A percentile compares a stretch with the other conserved stretches of the same genome.
These are phyloP conservation scores for Rauvolfia tetraphylla DNA, from an alignment of 257 asterid genomes.

Conservation along the genomic window DNA sequence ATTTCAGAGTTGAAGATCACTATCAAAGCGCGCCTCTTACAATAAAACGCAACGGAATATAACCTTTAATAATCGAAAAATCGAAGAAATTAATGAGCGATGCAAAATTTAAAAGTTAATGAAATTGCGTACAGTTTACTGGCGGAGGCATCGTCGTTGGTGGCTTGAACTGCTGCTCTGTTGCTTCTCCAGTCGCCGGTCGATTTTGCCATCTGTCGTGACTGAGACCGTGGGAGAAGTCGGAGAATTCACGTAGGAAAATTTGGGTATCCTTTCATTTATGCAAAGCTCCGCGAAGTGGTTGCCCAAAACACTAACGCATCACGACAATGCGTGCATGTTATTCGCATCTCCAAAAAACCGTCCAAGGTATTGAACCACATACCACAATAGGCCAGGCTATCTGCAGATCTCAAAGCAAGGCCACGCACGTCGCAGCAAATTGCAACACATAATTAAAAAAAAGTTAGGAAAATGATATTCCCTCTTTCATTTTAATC, in stretches of 20 bases:
- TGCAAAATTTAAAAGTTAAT: slow-evolving; percentile 1
- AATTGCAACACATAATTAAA: too few relatives aligned
- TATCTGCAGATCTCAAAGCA: too few relatives aligned
- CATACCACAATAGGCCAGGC: too few relatives aligned
- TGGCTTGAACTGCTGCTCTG: slow-evolving; percentile 89
- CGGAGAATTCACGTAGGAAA: neutral
- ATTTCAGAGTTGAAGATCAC: neutral
- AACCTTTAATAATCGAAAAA: neutral
- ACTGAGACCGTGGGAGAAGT: neutral
- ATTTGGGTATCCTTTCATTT: neutral
- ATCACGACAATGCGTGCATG: too few relatives aligned
- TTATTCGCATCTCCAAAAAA: too few relatives aligned
- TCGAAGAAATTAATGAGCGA: neutral
- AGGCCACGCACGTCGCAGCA: too few relatives aligned
- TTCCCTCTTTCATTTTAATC: too few relatives aligned
- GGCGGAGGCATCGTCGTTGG: slow-evolving; percentile 97
- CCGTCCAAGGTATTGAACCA: too few relatives aligned
- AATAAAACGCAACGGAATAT: too few relatives aligned
- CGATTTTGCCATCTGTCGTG: slow-evolving; percentile 44
- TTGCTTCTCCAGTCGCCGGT: slow-evolving; percentile 68
- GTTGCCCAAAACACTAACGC: too few relatives aligned
- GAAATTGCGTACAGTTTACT: slow-evolving; percentile 62
- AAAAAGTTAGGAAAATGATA: too few relatives aligned
- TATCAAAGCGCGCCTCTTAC: neutral
- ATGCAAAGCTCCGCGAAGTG: too few relatives aligned